phyloP scores from a whole-genome alignment of 225 moss, liverwort and hornwort species.

The Sphagnum contortum region DNA sequence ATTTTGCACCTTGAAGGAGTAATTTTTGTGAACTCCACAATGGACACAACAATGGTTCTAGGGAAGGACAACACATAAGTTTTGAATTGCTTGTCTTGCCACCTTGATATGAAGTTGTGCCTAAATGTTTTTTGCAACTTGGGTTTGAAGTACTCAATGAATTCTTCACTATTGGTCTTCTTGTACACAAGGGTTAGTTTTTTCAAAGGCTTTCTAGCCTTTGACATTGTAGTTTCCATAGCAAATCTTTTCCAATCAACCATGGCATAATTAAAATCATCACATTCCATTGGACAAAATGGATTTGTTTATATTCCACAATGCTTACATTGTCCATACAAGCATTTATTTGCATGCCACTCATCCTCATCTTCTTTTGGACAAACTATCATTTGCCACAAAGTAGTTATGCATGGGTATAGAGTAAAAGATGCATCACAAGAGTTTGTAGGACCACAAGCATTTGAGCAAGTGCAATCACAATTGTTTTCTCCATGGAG shows the following conservation, averaged over 20 bases:
- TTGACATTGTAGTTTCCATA: conserved; percentile 1
- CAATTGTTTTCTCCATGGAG: not conserved
- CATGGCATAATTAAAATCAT: not conserved
- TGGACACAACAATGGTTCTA: not conserved
- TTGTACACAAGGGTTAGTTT: not conserved
- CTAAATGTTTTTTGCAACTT: not conserved
- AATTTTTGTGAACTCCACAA: not conserved
- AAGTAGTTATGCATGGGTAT: not conserved
- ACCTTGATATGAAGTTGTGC: not conserved
- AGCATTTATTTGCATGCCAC: not conserved
- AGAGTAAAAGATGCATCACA: not conserved
- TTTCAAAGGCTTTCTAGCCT: not conserved
- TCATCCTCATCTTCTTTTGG: not conserved
- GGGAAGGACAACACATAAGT: not conserved
- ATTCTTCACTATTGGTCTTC: not conserved
- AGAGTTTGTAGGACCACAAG: not conserved
- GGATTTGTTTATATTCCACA: not conserved
- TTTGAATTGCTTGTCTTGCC: not conserved
- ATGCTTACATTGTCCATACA: conserved; percentile 1
- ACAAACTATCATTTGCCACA: conserved; percentile 1
- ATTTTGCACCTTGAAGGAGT: not conserved
- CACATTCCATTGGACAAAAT: not conserved
- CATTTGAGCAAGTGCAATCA: not conserved
- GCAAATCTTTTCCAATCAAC: not conserved
- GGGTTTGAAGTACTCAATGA: conserved; percentile 1